These are phyloP conservation scores for Benincasa hispida DNA, from an alignment of 306 rosid genomes.

Conservation along the genomic window DNA sequence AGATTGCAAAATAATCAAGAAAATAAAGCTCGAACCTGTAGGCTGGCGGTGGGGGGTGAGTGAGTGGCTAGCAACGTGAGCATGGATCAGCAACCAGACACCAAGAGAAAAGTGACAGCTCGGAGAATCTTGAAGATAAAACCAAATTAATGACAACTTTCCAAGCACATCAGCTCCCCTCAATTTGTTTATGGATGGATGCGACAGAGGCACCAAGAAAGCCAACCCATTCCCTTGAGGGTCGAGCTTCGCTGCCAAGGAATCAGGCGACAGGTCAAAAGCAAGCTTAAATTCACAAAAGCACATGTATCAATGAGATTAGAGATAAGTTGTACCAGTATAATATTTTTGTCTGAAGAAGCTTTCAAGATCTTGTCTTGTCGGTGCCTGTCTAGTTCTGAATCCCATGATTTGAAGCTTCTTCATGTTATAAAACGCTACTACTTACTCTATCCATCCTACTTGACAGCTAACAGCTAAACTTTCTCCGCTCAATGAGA, in stretches of 20 bases:
- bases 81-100: constrained; percentile 1
- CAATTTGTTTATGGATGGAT: constrained; percentile 8
- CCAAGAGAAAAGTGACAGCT: constrained; percentile 7
- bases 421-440: background rate
- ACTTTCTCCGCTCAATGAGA: constrained; percentile 23
- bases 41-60: background rate
- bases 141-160: constrained; percentile 9
- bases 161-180: background rate
- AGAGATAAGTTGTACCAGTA: constrained; percentile 1
- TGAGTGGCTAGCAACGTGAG: constrained; percentile 5
- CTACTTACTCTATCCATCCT: background rate
- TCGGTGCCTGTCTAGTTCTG: constrained; percentile 20
- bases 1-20: background rate
- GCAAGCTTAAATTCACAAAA: constrained; percentile 8
- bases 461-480: constrained; percentile 3
- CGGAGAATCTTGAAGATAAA: constrained; percentile 9
- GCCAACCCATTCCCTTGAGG: constrained; percentile 47
- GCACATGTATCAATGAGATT: background rate
- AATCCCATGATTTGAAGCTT: constrained; percentile 1
- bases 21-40: background rate
- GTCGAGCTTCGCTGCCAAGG: constrained; percentile 43
- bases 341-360: constrained; percentile 10
- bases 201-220: constrained; percentile 30
- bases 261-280: constrained; percentile 48
- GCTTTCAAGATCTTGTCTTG: constrained; percentile 13